A percentile compares a stretch with the other conserved stretches of the same genome.
Conservation (phyloP, 345 rosid genomes). For the Isatis tinctoria region DNA sequence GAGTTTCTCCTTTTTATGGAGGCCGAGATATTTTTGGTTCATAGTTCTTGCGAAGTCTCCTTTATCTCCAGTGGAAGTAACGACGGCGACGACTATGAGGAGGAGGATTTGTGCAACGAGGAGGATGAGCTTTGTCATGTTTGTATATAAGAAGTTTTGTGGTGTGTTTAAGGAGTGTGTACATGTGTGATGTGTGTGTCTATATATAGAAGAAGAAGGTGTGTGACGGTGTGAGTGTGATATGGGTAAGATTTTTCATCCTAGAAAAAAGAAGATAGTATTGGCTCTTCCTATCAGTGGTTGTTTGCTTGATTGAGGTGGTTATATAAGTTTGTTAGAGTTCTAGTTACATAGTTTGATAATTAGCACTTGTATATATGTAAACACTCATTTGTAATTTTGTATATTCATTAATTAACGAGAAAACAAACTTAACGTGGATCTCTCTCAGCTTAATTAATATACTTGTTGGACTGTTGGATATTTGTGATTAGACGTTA, state of each 20-base stretch:
- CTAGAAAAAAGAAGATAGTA: neutral
- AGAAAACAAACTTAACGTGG: neutral
- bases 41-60: neutral
- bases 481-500: neutral
- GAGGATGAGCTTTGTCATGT: neutral
- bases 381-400: neutral
- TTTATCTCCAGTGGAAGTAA: neutral
- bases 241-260: neutral
- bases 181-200: too few relatives aligned
- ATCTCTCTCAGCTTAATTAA: neutral
- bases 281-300: neutral
- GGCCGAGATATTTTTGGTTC: neutral
- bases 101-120: neutral
- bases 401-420: neutral
- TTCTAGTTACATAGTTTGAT: neutral
- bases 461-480: neutral
- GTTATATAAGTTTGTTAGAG: neutral
- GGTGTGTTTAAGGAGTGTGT: neutral
- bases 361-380: neutral
- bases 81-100: neutral
- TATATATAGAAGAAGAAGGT: too few relatives aligned
- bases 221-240: neutral
- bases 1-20: conserved; percentile 33
- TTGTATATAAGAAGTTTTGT: neutral
- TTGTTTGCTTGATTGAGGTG: neutral